Percentiles rank a stretch among this genome's conserved stretches.
Evolutionary conservation across 2,329 filamentous ascomycete genomes (phyloP).

Genomic region (Calonectria crousiana): DNA sequence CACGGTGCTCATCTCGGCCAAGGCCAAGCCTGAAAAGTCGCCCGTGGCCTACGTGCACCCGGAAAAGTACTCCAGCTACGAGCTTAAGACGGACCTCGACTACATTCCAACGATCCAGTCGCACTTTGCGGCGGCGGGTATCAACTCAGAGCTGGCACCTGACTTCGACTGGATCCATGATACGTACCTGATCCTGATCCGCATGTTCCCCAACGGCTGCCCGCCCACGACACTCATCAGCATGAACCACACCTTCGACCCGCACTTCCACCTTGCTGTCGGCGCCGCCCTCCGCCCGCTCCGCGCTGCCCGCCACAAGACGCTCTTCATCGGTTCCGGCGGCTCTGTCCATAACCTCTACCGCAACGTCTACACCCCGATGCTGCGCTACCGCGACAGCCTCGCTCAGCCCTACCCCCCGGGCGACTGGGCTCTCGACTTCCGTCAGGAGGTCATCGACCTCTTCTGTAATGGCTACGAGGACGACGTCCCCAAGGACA

Average conservation of each 20-base stretch:
- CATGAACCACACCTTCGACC: slow-evolving; percentile 40
- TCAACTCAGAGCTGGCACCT: slow-evolving; percentile 29
- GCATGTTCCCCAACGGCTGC: slow-evolving; percentile 75
- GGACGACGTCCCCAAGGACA: slow-evolving; percentile 42
- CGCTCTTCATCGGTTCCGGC: slow-evolving; percentile 69
- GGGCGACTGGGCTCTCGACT: slow-evolving; percentile 69
- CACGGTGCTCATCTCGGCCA: slow-evolving; percentile 69
- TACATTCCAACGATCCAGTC: slow-evolving; percentile 16
- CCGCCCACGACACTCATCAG: slow-evolving; percentile 68
- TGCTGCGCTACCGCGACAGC: slow-evolving; percentile 65
- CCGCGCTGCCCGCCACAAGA: slow-evolving; percentile 14
- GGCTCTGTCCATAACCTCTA: slow-evolving; percentile 79
- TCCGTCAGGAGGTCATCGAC: slow-evolving; percentile 74
- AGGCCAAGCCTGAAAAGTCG: slow-evolving; percentile 70
- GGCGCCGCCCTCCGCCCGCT: slow-evolving; percentile 30
- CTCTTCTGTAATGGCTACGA: slow-evolving; percentile 55
- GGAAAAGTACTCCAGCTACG: slow-evolving; percentile 72
- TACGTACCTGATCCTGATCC: slow-evolving; percentile 75
- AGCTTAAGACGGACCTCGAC: slow-evolving; percentile 69
- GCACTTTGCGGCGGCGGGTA: slow-evolving; percentile 14
- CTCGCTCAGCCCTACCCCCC: slow-evolving; percentile 30
- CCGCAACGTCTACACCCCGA: slow-evolving; percentile 74
- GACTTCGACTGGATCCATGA: slow-evolving; percentile 81
- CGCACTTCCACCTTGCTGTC: slow-evolving; percentile 40
- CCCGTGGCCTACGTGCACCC: slow-evolving; percentile 77